Evolutionary conservation across 2,329 filamentous ascomycete species (phyloP).

Genomic region (Cercospora sp.): DNA sequence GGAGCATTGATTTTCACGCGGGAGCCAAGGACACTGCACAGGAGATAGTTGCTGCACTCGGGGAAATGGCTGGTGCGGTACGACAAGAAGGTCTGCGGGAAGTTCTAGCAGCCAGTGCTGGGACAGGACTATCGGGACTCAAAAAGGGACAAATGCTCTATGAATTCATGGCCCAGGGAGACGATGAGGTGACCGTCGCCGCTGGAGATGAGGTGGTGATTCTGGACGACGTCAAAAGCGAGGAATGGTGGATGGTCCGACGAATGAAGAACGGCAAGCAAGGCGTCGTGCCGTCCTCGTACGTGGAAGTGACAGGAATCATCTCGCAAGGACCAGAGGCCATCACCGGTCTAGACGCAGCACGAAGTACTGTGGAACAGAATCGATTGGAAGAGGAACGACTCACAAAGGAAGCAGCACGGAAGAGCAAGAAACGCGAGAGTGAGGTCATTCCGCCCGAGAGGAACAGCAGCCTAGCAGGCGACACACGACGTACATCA

Average conservation of each 20-base stretch:
- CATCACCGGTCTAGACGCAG: conserved; percentile 59
- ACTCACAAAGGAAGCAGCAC: conserved; percentile 75
- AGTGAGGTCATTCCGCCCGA: conserved; percentile 71
- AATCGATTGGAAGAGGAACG: conserved; percentile 77
- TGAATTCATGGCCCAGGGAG: conserved; percentile 94
- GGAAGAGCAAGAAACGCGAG: conserved; percentile 56
- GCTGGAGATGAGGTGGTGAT: conserved; percentile 88
- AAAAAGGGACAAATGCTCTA: conserved; percentile 88
- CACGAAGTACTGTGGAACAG: conserved; percentile 72
- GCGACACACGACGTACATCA: conserved; percentile 27
- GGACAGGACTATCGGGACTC: conserved; percentile 56
- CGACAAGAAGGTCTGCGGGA: conserved; percentile 82
- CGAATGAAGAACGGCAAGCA: conserved; percentile 89
- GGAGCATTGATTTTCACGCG: conserved; percentile 94
- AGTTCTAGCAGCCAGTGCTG: conserved; percentile 76
- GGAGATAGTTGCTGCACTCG: conserved; percentile 84
- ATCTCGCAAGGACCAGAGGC: conserved; percentile 52
- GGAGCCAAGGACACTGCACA: conserved; percentile 95
- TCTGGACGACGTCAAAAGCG: conserved; percentile 85
- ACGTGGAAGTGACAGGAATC: conserved; percentile 81
- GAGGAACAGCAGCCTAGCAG: conserved; percentile 74
- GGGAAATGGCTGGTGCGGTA: conserved; percentile 83
- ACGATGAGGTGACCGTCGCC: conserved; percentile 91
- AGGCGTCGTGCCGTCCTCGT: conserved; percentile 94
- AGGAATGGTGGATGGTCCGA: conserved; percentile 98